Conservation (phyloP, 2,329 filamentous ascomycete genomes). For the Arthrinium puccinioides region DNA sequence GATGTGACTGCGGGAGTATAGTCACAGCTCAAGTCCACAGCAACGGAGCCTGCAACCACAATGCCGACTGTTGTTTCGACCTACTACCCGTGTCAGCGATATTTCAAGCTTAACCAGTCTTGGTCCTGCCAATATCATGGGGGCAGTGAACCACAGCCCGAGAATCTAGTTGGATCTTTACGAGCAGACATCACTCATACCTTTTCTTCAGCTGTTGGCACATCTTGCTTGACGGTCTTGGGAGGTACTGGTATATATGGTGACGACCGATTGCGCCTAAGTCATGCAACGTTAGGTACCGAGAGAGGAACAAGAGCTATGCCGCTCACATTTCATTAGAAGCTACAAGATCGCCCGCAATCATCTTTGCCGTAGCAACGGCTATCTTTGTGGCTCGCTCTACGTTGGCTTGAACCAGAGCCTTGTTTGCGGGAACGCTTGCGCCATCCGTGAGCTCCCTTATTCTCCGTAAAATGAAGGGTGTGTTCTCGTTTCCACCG, state of each 20-base stretch:
- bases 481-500: slow-evolving; percentile 72
- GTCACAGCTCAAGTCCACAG: slow-evolving; percentile 82
- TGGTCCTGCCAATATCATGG: too few relatives aligned
- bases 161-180: too few relatives aligned
- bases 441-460: slow-evolving; percentile 67
- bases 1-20: slow-evolving; percentile 34
- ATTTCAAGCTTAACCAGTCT: too few relatives aligned
- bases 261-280: too few relatives aligned
- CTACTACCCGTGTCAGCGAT: too few relatives aligned
- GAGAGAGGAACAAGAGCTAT: too few relatives aligned
- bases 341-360: slow-evolving; percentile 19
- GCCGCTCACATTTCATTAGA: slow-evolving; percentile 20
- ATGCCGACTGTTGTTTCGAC: slow-evolving; percentile 41
- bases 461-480: slow-evolving; percentile 73
- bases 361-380: slow-evolving; percentile 41
- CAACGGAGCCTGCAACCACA: slow-evolving; percentile 86
- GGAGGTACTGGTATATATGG: too few relatives aligned
- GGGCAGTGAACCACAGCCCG: too few relatives aligned
- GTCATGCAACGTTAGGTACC: too few relatives aligned
- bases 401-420: slow-evolving; percentile 48
- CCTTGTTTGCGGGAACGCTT: slow-evolving; percentile 68
- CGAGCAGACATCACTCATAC: too few relatives aligned
- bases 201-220: slow-evolving; percentile 1
- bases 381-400: slow-evolving; percentile 47
- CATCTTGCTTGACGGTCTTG: too few relatives aligned